Conservation (phyloP, 441 rosid species). For the Croton laevigatus region DNA sequence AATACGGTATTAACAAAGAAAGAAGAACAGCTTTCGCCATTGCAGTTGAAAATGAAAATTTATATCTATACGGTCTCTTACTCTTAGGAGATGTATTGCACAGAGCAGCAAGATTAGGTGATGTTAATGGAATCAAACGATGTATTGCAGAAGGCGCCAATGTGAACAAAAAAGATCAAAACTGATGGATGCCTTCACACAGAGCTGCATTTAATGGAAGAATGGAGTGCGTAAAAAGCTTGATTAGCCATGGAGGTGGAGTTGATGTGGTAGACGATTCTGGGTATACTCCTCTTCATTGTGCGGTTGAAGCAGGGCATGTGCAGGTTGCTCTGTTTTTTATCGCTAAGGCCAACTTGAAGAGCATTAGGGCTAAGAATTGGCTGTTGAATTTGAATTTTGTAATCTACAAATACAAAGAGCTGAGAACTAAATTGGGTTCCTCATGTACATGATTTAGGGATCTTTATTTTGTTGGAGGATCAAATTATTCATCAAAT, state of each 20-base stretch:
- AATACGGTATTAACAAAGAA: slow-evolving; percentile 39
- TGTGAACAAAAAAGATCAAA: slow-evolving; percentile 55
- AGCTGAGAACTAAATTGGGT: no score
- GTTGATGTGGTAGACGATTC: slow-evolving; percentile 45
- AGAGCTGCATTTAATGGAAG: slow-evolving; percentile 65
- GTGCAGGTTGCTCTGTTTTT: slow-evolving; percentile 45
- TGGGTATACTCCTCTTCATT: slow-evolving; percentile 57
- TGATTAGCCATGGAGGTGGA: slow-evolving; percentile 46
- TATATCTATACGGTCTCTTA: slow-evolving; percentile 39
- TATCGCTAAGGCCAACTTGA: slow-evolving; percentile 33
- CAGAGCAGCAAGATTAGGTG: slow-evolving; percentile 45
- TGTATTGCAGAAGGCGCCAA: slow-evolving; percentile 50
- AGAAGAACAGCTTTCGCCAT: slow-evolving; percentile 48
- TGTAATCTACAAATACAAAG: no score
- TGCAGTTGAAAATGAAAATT: slow-evolving; percentile 48
- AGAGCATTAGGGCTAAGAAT: slow-evolving; percentile 25
- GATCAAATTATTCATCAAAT: no score
- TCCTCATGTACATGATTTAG: no score
- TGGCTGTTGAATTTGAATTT: no score
- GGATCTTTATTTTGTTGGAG: no score
- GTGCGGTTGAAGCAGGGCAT: slow-evolving; percentile 60
- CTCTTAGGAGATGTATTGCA: slow-evolving; percentile 47
- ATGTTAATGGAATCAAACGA: slow-evolving; percentile 41
- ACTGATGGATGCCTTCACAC: slow-evolving; percentile 64
- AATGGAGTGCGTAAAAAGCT: slow-evolving; percentile 37